Base-by-base conservation (phyloP, 2,329 filamentous ascomycete genomes). In the Aspergillus texensis region DNA sequence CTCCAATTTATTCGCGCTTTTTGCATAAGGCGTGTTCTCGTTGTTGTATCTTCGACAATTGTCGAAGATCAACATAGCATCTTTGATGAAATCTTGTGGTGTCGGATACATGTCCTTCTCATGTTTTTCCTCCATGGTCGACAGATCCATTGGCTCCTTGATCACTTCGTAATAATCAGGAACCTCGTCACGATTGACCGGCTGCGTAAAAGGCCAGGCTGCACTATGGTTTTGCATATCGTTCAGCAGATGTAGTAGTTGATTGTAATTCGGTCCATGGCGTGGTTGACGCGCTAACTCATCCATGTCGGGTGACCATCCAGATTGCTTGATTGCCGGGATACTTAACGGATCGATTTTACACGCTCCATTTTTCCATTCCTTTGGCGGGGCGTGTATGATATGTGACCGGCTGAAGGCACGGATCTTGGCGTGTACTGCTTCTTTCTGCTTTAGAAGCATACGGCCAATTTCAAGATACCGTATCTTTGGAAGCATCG, bases 131-230 rank as follows among this genome's bases (percentile, higher is more conserved):
- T 98, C 95, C 94, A 99, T 98, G 24, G 94, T 97, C 55, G 88
- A 90, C 55, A 97, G 84, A 75, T 97, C 95, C 95, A 99, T 99
- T 41, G 95, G 95, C 77, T 97, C 91, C 75, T 94, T 94, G 82
- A 99, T 99, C 65, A 98, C 94, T 64, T 97, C 93, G 82, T 98
- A 98, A 81, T 99, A 99, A 77, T 99, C 95, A n/a, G 93, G 89
- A 0, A 99, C 95, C 69, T 98, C 95, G 72, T 99, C 95, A 69
- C 91, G 89, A 76, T 96, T 97, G 69, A 99, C 95, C 0, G 95
- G 94, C 30, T 93, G 88, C 36, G 95, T 86, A 83, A 99, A 99
- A 0, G 95, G 95, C 95, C 95, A 99, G 0, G 93, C 91, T 9
- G 91, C 90, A 70, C 89, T 89, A 80, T 97, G 93, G 76, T 97